These are phyloP conservation scores for Colletotrichum zoysiae DNA, from an alignment of 2,329 filamentous ascomycete species.

Conservation along the genomic window DNA sequence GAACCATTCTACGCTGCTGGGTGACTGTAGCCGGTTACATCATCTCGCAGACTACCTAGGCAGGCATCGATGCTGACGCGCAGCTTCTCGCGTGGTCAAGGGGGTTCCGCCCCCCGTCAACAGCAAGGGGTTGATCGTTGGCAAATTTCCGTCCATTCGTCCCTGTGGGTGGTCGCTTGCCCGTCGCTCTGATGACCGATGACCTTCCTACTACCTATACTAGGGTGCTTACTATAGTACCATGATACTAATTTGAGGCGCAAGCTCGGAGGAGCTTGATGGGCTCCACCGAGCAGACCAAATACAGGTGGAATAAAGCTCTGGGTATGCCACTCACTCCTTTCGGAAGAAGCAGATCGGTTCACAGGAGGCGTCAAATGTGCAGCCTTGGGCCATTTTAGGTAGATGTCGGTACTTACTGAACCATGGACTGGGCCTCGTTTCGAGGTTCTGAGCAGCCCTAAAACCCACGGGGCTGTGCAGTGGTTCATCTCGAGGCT, in stretches of 20 bases:
- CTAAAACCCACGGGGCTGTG: neutral
- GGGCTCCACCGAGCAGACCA: neutral
- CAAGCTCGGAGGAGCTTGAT: neutral
- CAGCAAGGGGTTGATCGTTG: slow-evolving; percentile 7
- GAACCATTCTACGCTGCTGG: neutral
- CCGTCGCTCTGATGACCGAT: neutral
- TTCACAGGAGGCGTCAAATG: neutral
- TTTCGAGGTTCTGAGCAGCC: neutral
- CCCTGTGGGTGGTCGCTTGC: neutral
- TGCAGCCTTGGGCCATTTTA: slow-evolving; percentile 8
- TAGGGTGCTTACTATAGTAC: neutral
- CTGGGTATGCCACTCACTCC: neutral
- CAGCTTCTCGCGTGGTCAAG: slow-evolving; percentile 8
- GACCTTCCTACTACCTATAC: neutral
- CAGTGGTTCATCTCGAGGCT: neutral
- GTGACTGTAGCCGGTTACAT: slow-evolving; percentile 8
- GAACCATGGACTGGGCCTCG: neutral
- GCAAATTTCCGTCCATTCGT: slow-evolving; percentile 13
- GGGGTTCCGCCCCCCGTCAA: neutral
- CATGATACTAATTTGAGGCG: neutral
- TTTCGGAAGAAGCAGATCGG: neutral
- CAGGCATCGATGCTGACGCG: slow-evolving; percentile 27
- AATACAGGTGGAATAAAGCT: neutral
- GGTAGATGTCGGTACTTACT: slow-evolving; percentile 11
- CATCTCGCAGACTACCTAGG: slow-evolving; percentile 12